Percentiles rank a stretch among this genome's conserved stretches.
Conservation (phyloP, 192 early-diverging fungal species). For the Backusella tarrabulga region DNA sequence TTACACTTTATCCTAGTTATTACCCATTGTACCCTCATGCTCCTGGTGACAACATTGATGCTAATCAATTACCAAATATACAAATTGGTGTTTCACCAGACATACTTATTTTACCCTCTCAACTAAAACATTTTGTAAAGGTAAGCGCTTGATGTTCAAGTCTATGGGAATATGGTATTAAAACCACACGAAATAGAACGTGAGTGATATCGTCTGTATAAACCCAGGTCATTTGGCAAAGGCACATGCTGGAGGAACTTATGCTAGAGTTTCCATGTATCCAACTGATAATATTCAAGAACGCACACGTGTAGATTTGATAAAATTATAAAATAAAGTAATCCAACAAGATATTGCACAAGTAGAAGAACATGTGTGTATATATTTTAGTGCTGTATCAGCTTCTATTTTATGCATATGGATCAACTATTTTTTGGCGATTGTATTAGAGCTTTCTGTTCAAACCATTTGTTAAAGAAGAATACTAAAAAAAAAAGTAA, state of each 20-base stretch:
- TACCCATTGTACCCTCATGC: conserved; percentile 79
- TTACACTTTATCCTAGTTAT: conserved; percentile 45
- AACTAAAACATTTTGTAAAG: conserved; percentile 71
- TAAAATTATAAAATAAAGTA: conserved; percentile 30
- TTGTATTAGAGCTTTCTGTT: no score
- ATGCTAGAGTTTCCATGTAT: conserved; percentile 71
- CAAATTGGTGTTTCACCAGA: conserved; percentile 71
- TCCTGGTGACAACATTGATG: conserved; percentile 32
- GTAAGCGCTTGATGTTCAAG: conserved; percentile 11
- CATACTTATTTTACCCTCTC: conserved; percentile 75
- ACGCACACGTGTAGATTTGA: conserved; percentile 40
- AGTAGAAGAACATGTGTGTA: background rate
- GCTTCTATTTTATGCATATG: no score
- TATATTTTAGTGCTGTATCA: no score
- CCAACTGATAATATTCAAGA: conserved; percentile 43
- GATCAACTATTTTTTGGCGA: no score
- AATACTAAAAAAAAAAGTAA: no score
- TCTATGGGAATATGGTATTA: background rate
- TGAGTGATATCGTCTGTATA: conserved; percentile 76
- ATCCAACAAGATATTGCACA: background rate
- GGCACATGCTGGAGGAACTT: conserved; percentile 76
- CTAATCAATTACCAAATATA: conserved; percentile 24
- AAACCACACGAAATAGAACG: conserved; percentile 29
- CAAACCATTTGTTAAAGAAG: no score
- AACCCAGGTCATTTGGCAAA: conserved; percentile 83